phyloP scores from a whole-genome alignment of 176 grass and related monocot species.

The Thinopyrum elongatum region DNA sequence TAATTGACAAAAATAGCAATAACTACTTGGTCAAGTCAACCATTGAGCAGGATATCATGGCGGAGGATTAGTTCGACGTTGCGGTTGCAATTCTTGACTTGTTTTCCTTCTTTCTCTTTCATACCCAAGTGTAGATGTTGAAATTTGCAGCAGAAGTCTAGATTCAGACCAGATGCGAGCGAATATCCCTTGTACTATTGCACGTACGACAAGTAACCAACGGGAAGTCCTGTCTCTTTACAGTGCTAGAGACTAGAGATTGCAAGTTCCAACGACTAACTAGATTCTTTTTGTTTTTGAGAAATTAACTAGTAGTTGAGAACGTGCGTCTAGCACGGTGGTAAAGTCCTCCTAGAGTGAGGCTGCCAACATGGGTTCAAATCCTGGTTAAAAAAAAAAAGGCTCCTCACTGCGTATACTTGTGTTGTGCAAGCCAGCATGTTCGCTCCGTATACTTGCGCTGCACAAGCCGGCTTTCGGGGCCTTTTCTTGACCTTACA shows the following conservation, averaged over 20 bases:
- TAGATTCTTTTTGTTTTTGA: too few relatives aligned
- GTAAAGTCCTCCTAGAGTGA: too few relatives aligned
- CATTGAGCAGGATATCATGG: background rate
- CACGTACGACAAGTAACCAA: background rate
- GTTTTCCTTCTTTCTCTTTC: background rate
- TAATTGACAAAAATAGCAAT: background rate
- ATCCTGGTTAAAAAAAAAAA: too few relatives aligned
- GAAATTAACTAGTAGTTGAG: too few relatives aligned
- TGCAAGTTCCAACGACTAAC: background rate
- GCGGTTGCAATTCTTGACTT: background rate
- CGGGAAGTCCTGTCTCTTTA: background rate
- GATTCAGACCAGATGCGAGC: background rate
- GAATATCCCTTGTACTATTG: conserved; percentile 7
- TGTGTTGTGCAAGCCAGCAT: too few relatives aligned
- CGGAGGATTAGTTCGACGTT: background rate
- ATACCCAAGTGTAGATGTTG: background rate
- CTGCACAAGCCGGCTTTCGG: too few relatives aligned
- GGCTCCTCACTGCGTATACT: too few relatives aligned
- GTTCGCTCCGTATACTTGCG: too few relatives aligned
- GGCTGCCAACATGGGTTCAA: too few relatives aligned
- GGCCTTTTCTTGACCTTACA: too few relatives aligned
- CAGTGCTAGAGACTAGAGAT: background rate
- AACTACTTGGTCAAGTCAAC: background rate
- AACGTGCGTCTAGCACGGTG: too few relatives aligned
- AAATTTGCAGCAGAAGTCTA: background rate